These are phyloP conservation scores for Candida tammaniensis DNA, from an alignment of 805 yeast genomes.

Conservation along the genomic window DNA sequence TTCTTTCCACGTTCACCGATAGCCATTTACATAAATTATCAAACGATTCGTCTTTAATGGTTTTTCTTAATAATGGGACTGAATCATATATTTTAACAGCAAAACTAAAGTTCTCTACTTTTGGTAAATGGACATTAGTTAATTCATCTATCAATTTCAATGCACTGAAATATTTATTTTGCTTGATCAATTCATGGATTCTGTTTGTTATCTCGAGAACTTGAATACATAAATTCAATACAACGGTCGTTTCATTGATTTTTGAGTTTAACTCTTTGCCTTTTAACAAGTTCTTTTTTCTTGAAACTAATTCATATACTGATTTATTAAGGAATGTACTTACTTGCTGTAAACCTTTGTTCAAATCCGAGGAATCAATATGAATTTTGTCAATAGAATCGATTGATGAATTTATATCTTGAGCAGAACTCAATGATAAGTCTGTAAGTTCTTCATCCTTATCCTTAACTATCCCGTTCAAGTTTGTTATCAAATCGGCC, in stretches of 20 bases:
- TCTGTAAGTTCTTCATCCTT: slow-evolving; percentile 64
- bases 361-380: slow-evolving; percentile 52
- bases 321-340: slow-evolving; percentile 58
- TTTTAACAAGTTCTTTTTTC: slow-evolving; percentile 58
- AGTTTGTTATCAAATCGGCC: slow-evolving; percentile 51
- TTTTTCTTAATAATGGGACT: slow-evolving; percentile 68
- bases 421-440: slow-evolving; percentile 59
- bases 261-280: slow-evolving; percentile 63
- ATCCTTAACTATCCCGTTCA: slow-evolving; percentile 55
- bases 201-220: slow-evolving; percentile 84
- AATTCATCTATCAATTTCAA: slow-evolving; percentile 78
- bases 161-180: slow-evolving; percentile 79
- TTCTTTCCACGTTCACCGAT: slow-evolving; percentile 56
- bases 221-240: slow-evolving; percentile 70
- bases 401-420: slow-evolving; percentile 56
- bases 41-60: slow-evolving; percentile 73
- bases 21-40: slow-evolving; percentile 66
- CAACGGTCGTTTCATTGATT: slow-evolving; percentile 67
- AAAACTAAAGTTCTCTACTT: slow-evolving; percentile 71
- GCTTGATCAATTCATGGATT: slow-evolving; percentile 75
- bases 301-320: slow-evolving; percentile 60
- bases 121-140: slow-evolving; percentile 64
- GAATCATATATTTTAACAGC: slow-evolving; percentile 70
- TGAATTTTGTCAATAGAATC: slow-evolving; percentile 63
- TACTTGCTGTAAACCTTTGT: slow-evolving; percentile 54